These are phyloP conservation scores for Magnolia sinica DNA, from an alignment of 164 flowering plant genomes.

Conservation along the genomic window DNA sequence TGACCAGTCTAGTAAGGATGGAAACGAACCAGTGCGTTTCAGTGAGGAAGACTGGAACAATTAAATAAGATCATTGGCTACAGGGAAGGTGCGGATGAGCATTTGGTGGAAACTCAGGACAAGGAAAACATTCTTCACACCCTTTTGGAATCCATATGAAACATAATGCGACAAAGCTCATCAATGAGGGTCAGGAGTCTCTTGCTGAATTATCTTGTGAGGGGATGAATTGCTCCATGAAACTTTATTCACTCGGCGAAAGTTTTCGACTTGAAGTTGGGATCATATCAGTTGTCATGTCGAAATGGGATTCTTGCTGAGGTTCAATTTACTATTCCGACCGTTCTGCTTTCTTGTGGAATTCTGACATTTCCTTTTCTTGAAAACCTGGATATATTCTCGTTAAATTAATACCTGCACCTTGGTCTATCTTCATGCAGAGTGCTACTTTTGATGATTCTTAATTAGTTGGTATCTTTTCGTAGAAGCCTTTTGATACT, in stretches of 20 bases:
- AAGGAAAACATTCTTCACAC: conserved; percentile 58
- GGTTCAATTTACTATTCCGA: conserved; percentile 36
- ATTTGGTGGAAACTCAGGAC: conserved; percentile 30
- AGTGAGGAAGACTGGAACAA: conserved; percentile 80
- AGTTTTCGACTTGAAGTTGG: conserved; percentile 73
- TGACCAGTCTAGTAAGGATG: conserved; percentile 25
- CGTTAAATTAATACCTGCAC: background rate
- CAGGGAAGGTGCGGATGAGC: conserved; percentile 63
- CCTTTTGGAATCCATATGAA: conserved; percentile 74
- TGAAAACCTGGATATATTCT: background rate
- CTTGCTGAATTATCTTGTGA: conserved; percentile 94
- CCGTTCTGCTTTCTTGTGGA: background rate
- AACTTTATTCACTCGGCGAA: conserved; percentile 77
- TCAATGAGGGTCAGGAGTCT: conserved; percentile 40
- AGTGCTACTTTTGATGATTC: conserved; percentile 78
- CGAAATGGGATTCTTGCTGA: conserved; percentile 89
- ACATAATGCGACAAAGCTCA: conserved; percentile 89
- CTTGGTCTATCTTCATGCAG: conserved; percentile 39
- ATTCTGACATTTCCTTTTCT: background rate
- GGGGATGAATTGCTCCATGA: conserved; percentile 60
- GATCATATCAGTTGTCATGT: conserved; percentile 76
- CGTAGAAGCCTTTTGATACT: conserved; percentile 84
- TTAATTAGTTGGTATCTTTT: conserved; percentile 63
- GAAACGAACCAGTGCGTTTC: conserved; percentile 36
- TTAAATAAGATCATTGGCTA: conserved; percentile 83